Evolutionary conservation across 140 eudicot species (phyloP).

Genomic region (Ambrosia hybrid): DNA sequence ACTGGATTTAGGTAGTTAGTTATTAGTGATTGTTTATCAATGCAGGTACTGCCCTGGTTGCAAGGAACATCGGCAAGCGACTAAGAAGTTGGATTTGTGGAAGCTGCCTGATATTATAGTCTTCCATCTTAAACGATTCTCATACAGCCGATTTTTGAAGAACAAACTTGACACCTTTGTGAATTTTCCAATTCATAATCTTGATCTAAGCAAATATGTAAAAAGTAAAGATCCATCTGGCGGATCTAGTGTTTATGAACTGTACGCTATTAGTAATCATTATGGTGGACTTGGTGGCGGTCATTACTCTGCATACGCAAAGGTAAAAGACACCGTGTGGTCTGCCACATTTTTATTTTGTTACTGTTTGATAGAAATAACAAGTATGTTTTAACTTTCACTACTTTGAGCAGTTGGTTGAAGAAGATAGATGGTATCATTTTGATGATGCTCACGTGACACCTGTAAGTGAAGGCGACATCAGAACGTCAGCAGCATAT

Average conservation of each 20-base stretch:
- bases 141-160: constrained; percentile 85
- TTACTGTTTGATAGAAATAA: neutral
- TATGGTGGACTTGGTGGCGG: constrained; percentile 99
- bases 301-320: constrained; percentile 92
- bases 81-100: constrained; percentile 94
- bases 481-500: constrained; percentile 92
- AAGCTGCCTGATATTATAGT: constrained; percentile 87
- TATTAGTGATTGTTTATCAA: constrained; percentile 1
- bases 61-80: constrained; percentile 89
- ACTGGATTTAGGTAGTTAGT: neutral
- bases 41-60: constrained; percentile 97
- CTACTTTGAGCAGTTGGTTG: constrained; percentile 69
- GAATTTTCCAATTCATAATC: constrained; percentile 73
- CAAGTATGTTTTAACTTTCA: neutral
- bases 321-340: constrained; percentile 45
- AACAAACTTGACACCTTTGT: constrained; percentile 91
- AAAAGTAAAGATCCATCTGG: constrained; percentile 51
- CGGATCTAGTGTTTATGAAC: constrained; percentile 58
- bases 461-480: constrained; percentile 77
- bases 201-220: constrained; percentile 78
- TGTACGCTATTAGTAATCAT: constrained; percentile 96
- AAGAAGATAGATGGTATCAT: constrained; percentile 93
- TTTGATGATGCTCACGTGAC: constrained; percentile 95
- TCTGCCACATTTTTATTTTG: neutral
- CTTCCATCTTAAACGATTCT: constrained; percentile 88